phyloP scores from a whole-genome alignment of 352 stramenopile species.

The Blastocystis hominis region DNA sequence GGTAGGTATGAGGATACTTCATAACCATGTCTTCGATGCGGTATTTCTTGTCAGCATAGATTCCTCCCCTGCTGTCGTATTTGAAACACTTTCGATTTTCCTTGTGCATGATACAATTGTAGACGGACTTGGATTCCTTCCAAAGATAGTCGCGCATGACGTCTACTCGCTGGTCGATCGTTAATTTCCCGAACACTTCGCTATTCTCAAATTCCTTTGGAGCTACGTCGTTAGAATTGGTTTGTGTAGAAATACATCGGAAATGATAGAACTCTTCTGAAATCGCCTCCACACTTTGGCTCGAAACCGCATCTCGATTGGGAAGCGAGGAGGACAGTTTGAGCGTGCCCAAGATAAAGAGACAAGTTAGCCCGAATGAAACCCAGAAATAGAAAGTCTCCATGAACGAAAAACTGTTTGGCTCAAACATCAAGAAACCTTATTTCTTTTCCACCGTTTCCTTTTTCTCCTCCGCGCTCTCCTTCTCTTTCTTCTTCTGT shows the following conservation, averaged over 20 bases:
- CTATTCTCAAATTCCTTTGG: constrained; percentile 4
- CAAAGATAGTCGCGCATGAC: neutral
- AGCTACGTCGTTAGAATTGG: neutral
- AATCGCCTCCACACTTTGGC: neutral
- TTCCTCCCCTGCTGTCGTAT: neutral
- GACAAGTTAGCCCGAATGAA: neutral
- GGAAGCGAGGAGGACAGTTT: neutral
- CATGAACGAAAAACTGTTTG: too few species aligned
- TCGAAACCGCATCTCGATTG: too few species aligned
- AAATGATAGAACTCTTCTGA: neutral
- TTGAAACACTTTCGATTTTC: constrained; percentile 21
- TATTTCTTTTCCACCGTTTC: neutral
- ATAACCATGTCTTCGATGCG: constrained; percentile 30
- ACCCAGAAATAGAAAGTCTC: neutral
- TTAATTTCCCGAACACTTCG: neutral
- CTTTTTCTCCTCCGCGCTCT: neutral
- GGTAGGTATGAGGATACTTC: constrained; percentile 18
- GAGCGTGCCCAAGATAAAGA: neutral
- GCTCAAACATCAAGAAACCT: too few species aligned
- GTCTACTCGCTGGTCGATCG: neutral
- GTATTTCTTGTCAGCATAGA: constrained; percentile 32
- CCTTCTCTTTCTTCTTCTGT: neutral
- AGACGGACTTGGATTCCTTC: neutral
- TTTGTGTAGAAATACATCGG: neutral
- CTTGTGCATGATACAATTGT: constrained; percentile 11